Base-by-base conservation (phyloP, 2,329 filamentous ascomycete species). In the Cercospora brassicicola region DNA sequence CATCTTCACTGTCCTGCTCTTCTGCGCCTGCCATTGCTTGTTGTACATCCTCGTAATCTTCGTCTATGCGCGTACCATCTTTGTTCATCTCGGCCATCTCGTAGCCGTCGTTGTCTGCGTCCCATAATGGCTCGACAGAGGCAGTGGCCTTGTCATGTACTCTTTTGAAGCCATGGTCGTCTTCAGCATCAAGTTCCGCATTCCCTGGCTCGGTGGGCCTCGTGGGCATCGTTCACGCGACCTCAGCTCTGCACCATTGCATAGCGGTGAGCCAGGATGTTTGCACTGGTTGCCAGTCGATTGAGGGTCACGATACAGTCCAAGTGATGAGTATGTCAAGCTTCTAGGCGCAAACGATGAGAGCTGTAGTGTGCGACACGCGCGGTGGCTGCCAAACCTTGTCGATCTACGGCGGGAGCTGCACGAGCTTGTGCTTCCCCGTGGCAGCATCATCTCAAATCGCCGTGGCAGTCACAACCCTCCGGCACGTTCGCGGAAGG, bases 1-100 rank as follows among this genome's bases (percentile, higher is more conserved):
- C 59, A 26, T 72, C 66, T 4, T 78, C 77, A 20, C 77, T 74
- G 31, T 79, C 76, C 4, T 70, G 71, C 15, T 74, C 71, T 23
- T 69, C 71, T 7, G 69, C 67, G 5, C 71, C 72, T 7, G 57
- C 20, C 56, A 53, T 30, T 2, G 45, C 33, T 28, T 56, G 39
- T 2, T 36, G 62, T 23, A 55, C 57, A 11, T 65, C 62, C 18
- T 56, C 62, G 20, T 65, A 62, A 2, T 36, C 51, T 18, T 42
- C 48, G 39, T 45, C 42, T 30, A 70, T 60, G 8, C 77, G 76
- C 23, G 77, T 59, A 6, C 63, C 62, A 18, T 53, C 59, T 61
- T 63, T 55, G 20, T 48, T 59, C 11, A 76, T 51, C 11, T 71
- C 65, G 66, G 70, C 62, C 69, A 77, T 66, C 69, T 76, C 73